These are phyloP conservation scores for Albugo laibachii DNA, from an alignment of 352 stramenopile species.

Conservation along the genomic window DNA sequence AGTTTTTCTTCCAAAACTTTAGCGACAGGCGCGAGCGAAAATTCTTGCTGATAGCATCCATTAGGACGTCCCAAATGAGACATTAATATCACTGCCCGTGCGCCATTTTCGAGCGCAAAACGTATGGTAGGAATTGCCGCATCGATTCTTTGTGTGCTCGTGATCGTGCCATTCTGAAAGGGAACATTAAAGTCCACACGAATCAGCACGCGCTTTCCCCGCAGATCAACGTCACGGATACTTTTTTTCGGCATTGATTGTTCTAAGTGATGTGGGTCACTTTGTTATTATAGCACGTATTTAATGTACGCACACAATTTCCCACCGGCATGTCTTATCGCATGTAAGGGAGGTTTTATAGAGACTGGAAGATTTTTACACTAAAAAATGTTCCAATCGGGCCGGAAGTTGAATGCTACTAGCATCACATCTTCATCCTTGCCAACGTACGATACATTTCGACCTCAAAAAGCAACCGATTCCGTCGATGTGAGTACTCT, in stretches of 20 bases:
- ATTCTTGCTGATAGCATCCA: conserved; percentile 84
- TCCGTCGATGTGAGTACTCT: conserved; percentile 38
- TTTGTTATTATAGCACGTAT: not conserved
- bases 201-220: conserved; percentile 96
- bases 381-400: not conserved
- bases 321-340: not conserved
- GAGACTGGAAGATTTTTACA: not conserved
- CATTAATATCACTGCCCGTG: conserved; percentile 95
- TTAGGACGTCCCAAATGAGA: conserved; percentile 97
- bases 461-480: conserved; percentile 19
- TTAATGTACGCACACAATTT: not conserved
- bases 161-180: conserved; percentile 89
- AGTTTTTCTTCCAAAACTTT: conserved; percentile 84
- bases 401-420: conserved; percentile 24
- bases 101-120: conserved; percentile 93
- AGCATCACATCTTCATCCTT: conserved; percentile 42
- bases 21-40: conserved; percentile 90
- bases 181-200: conserved; percentile 99
- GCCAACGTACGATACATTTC: conserved; percentile 65
- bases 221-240: conserved; percentile 87
- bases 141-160: conserved; percentile 98
- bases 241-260: conserved; percentile 59
- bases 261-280: not conserved
- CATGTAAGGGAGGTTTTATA: not conserved
- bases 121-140: conserved; percentile 91